These are phyloP conservation scores for Daedalea quercina DNA, from an alignment of 768 basidiomycete species.

Conservation along the genomic window DNA sequence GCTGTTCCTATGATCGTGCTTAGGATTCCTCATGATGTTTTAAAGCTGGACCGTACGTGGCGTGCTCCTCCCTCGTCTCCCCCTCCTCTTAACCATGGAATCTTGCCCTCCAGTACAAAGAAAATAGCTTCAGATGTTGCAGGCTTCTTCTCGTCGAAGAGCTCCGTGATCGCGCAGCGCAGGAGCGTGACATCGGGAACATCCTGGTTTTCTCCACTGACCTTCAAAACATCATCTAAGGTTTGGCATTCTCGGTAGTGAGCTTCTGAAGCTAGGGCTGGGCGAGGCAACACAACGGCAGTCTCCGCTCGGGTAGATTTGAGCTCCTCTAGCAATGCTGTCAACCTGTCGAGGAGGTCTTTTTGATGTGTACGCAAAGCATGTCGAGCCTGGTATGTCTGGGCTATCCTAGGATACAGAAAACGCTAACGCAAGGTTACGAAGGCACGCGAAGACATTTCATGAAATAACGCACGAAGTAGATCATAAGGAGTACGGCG, in stretches of 20 bases:
- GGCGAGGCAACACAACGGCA: conserved; percentile 51
- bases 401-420: conserved; percentile 59
- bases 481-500: conserved; percentile 49
- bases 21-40: background rate
- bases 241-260: conserved; percentile 39
- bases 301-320: conserved; percentile 50
- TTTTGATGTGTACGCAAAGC: conserved; percentile 57
- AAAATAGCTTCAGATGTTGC: conserved; percentile 58
- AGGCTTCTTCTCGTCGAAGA: conserved; percentile 28
- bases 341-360: conserved; percentile 46
- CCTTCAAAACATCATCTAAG: conserved; percentile 32
- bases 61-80: conserved; percentile 43
- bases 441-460: conserved; percentile 6
- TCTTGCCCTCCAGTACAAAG: conserved; percentile 44
- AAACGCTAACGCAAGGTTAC: conserved; percentile 39
- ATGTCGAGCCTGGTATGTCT: conserved; percentile 52
- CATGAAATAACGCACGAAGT: conserved; percentile 45
- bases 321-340: conserved; percentile 46
- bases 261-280: conserved; percentile 42
- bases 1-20: conserved; percentile 27
- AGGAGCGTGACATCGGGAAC: conserved; percentile 51
- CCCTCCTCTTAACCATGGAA: conserved; percentile 48
- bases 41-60: conserved; percentile 38
- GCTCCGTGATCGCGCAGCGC: conserved; percentile 55
- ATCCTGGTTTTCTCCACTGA: conserved; percentile 16